Evolutionary conservation across 768 basidiomycete genomes (phyloP).

Genomic region (Boletus rubescentipes): DNA sequence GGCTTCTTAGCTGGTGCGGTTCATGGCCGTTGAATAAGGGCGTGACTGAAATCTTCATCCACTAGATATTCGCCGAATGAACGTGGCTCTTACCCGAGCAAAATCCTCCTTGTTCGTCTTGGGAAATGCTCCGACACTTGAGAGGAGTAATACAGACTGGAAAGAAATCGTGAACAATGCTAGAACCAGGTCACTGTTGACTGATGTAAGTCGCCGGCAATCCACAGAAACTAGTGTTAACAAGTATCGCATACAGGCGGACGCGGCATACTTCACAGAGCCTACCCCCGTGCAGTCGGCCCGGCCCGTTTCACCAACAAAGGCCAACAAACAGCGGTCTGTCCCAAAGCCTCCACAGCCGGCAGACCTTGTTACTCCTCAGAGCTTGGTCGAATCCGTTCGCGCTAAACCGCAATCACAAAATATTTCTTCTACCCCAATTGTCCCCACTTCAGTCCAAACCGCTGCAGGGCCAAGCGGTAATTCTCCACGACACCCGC

Average conservation of each 20-base stretch:
- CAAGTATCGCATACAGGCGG: conserved; percentile 24
- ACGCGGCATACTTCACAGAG: conserved; percentile 40
- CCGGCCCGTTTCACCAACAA: conserved; percentile 22
- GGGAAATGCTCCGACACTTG: conserved; percentile 86
- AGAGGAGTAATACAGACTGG: conserved; percentile 83
- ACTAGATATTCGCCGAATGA: conserved; percentile 84
- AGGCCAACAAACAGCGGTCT: conserved; percentile 23
- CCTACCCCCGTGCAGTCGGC: conserved; percentile 16
- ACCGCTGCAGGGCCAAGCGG: conserved; percentile 5
- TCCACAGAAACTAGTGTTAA: not conserved
- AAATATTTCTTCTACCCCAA: not conserved
- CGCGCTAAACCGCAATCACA: conserved; percentile 26
- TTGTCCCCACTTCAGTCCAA: not conserved
- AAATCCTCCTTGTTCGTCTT: conserved; percentile 93
- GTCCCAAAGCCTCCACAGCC: conserved; percentile 24
- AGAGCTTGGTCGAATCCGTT: conserved; percentile 31
- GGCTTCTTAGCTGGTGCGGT: conserved; percentile 82
- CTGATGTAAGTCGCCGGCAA: conserved; percentile 47
- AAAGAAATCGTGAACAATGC: conserved; percentile 76
- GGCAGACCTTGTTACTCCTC: conserved; percentile 40
- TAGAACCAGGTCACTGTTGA: conserved; percentile 55
- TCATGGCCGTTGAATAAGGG: not conserved
- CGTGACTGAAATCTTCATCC: not conserved
- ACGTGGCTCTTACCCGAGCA: conserved; percentile 97
- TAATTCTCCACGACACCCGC: conserved; percentile 1